phyloP scores from a whole-genome alignment of 2,329 filamentous ascomycete genomes.

The Pyrenophora graminea region DNA sequence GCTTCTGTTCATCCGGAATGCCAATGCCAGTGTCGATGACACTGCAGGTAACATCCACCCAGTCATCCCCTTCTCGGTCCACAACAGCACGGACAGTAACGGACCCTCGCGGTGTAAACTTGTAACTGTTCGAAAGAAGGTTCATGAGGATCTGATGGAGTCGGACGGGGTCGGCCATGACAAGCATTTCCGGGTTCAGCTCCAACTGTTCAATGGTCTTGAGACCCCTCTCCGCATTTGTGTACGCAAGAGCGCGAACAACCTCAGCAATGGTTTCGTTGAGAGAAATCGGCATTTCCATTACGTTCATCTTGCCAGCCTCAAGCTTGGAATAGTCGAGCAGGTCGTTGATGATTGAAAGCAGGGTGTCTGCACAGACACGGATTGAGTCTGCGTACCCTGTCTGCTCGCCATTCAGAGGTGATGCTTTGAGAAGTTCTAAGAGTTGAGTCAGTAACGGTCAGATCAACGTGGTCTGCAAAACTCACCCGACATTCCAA shows the following conservation, averaged over 20 bases:
- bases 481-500: conserved; percentile 54
- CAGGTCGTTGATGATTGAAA: conserved; percentile 59
- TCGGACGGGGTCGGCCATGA: conserved; percentile 57
- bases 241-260: conserved; percentile 65
- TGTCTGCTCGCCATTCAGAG: conserved; percentile 61
- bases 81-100: conserved; percentile 81
- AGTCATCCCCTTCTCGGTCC: conserved; percentile 70
- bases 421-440: conserved; percentile 63
- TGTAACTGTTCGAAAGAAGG: conserved; percentile 88
- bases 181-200: conserved; percentile 59
- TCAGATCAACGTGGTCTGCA: no score
- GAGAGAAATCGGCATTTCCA: conserved; percentile 57
- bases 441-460: no score
- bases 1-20: conserved; percentile 78
- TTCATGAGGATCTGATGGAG: conserved; percentile 67
- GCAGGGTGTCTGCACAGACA: conserved; percentile 63
- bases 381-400: conserved; percentile 67
- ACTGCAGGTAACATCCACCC: conserved; percentile 78
- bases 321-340: conserved; percentile 59
- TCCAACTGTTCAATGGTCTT: conserved; percentile 62
- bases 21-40: conserved; percentile 91
- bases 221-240: conserved; percentile 64
- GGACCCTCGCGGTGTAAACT: conserved; percentile 85
- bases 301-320: conserved; percentile 63
- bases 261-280: conserved; percentile 67